Base-by-base conservation (phyloP, 2,329 filamentous ascomycete genomes). In the Mollisiaceae sp. region DNA sequence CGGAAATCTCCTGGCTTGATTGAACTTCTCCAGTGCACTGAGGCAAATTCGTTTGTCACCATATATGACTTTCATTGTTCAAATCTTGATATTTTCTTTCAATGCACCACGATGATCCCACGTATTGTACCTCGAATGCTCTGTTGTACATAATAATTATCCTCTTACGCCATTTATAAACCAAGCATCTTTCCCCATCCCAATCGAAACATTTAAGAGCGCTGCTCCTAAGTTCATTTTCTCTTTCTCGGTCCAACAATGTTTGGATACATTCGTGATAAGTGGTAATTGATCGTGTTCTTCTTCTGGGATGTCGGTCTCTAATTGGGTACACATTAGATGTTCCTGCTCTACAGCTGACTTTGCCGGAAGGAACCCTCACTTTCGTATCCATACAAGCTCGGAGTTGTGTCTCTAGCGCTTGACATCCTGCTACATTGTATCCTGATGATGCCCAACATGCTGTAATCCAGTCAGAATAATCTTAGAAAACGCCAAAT, bases 261-360 rank as follows among this genome's bases (percentile, higher is more conserved):
- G 77, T 89, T 87, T 15, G 88, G 87, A 73, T 90, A 91, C 82
- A 91, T 86, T 74, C 95, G 87, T 71, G 86, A 86, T 52, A 98
- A 82, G 78, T 97, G 94, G 83, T 94, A 94, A 81, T 98, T 98
- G 86, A 98, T 93, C 70, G 86, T 88, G 78, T 89, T 94, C 82
- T 89, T 92, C 77, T 87, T 86, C 70, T 79, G 77, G 63, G 80
- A 78, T 69, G 78, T 78, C 57, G 84, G 78, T 83, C 83, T 86
- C 87, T 89, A 76, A 67, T 65, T 18, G 43, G 1, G 24, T 1
- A 12, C 39, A 4, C 5, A 60, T 67, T 67, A 65, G 65, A 35
- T 59, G 2, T 11, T 18, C 22, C n/a, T 52, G 24, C 24, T 57
- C 39, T 18, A 20, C 9, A 41, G 5, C n/a, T 11, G 15, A 3